phyloP scores from a whole-genome alignment of 2,329 filamentous ascomycete genomes.

The Tolypocladium cylindrosporum region DNA sequence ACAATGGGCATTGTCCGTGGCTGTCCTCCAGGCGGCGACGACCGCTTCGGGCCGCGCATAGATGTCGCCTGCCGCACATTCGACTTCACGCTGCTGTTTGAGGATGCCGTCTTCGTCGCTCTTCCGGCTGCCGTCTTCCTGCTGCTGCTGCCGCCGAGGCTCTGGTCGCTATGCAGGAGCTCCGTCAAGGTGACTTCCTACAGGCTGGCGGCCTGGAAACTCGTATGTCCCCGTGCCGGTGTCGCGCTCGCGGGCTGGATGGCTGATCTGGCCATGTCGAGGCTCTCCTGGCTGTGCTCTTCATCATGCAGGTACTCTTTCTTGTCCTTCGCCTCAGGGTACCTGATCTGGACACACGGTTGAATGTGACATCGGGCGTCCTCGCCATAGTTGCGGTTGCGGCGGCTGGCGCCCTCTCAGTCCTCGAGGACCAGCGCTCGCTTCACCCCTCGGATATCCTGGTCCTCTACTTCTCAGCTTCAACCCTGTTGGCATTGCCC shows the following conservation, averaged over 20 bases:
- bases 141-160: background rate
- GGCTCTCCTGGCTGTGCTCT: background rate
- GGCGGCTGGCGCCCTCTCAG: background rate
- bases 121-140: background rate
- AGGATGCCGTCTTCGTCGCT: background rate
- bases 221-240: background rate
- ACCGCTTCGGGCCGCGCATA: background rate
- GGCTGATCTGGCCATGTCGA: background rate
- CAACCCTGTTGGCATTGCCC: background rate
- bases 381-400: background rate
- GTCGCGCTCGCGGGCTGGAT: background rate
- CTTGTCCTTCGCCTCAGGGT: background rate
- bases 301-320: background rate
- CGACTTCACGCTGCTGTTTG: slow-evolving; percentile 1
- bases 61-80: background rate
- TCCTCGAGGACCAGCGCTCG: slow-evolving; percentile 1
- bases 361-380: background rate
- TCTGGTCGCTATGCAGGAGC: background rate
- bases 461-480: background rate
- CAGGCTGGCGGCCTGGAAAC: background rate
- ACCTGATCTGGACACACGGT: background rate
- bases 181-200: background rate
- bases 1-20: background rate
- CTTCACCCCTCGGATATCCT: background rate
- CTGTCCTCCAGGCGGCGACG: background rate